Base-by-base conservation (phyloP, 768 basidiomycete genomes). In the Trametes meyenii region DNA sequence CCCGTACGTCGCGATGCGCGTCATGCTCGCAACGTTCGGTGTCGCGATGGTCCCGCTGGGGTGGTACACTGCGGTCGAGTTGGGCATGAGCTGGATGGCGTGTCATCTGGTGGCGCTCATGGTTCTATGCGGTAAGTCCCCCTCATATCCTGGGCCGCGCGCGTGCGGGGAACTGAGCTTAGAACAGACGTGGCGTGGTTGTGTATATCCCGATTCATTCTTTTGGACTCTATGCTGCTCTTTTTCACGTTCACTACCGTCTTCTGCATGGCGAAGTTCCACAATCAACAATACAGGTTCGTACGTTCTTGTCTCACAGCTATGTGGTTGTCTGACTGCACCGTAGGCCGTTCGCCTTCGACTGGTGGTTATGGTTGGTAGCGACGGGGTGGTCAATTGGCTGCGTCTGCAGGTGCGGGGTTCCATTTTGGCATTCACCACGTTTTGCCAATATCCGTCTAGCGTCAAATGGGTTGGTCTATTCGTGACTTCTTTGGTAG, bases 211-310 rank as follows among this genome's bases (percentile, higher is more conserved):
- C 87, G 96, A 24, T 99, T 99, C 74, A 95, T 98, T 75, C 87
- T 99, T 39, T 81, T 99, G 69, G 97, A 99, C 73, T 95, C 97
- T 21, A 97, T 99, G 94, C 79, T 99, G n/a, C 79, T 99, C 36
- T 97, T 96, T 83, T 98, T 99, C 80, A 98, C 97, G 42, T 94
- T 98, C 81, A 88, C 92, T 71, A 96, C 96, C 44, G 91, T 96
- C 67, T 96, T 96, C 76, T 93, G 90, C 73, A 79, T 98, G 51
- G 87, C 92, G 50, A 97, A 96, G 76, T 98, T 98, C 77, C 95
- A 98, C 72, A 97, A 97, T 72, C 92, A 98, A 74, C 94, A 96
- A 78, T 90, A 89, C 67, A 86, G 92, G 94, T 96, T 68, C 70
- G 93, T 23, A 16, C 39, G 13, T 13, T 23, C 0, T 65, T 43